phyloP scores from a whole-genome alignment of 2,329 filamentous ascomycete species.

The Fusarium nodosum region DNA sequence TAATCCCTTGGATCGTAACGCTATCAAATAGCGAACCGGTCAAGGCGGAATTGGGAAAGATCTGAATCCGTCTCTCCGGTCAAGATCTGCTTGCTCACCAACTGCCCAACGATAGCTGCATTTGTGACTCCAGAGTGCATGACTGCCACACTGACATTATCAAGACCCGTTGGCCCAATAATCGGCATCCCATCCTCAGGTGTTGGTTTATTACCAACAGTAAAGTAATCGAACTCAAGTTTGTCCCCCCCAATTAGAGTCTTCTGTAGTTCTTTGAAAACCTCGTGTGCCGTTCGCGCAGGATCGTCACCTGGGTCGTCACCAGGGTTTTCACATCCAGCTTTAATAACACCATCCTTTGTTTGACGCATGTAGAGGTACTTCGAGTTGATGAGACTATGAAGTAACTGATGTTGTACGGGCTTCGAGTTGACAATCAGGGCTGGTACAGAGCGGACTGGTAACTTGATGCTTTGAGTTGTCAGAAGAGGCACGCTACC shows the following conservation, averaged over 20 bases:
- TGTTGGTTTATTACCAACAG: constrained; percentile 29
- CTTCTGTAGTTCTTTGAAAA: constrained; percentile 17
- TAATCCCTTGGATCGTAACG: no score
- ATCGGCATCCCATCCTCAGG: constrained; percentile 31
- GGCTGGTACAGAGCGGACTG: constrained; percentile 15
- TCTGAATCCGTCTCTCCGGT: background rate
- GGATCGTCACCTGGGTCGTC: constrained; percentile 33
- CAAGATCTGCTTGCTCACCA: constrained; percentile 26
- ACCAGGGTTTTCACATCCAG: constrained; percentile 30
- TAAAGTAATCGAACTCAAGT: constrained; percentile 24
- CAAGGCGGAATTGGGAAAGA: background rate
- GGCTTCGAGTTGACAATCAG: constrained; percentile 36
- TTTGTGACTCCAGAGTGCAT: constrained; percentile 42
- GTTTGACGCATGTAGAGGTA: constrained; percentile 32
- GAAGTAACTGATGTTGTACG: background rate
- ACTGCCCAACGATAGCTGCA: constrained; percentile 33
- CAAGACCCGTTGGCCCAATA: constrained; percentile 27
- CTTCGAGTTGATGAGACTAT: constrained; percentile 27
- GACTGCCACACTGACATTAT: constrained; percentile 25
- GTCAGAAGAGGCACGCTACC: constrained; percentile 22
- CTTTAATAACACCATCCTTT: constrained; percentile 22
- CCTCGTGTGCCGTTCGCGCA: constrained; percentile 11
- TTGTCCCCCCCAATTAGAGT: constrained; percentile 2
- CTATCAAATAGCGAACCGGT: background rate
- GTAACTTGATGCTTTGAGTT: constrained; percentile 7